Conservation (phyloP, 164 flowering plant species). For the Macadamia tetraphylla region DNA sequence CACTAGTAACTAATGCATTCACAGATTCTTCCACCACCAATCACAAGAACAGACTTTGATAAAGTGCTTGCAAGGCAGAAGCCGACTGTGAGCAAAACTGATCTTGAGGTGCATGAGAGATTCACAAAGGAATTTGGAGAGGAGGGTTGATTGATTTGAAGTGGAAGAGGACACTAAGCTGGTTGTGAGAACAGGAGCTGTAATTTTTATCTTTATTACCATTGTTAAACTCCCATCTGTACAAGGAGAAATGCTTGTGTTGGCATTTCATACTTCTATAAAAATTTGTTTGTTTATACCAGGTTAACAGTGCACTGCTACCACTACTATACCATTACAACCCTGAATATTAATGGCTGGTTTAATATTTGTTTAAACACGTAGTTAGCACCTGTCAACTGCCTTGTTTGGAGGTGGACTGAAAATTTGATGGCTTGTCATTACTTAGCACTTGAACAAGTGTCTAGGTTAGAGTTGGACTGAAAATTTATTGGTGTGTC, state of each 20-base stretch:
- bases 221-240: neutral
- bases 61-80: conserved; percentile 93
- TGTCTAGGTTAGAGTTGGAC: no score
- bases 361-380: no score
- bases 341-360: no score
- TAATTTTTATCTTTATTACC: neutral
- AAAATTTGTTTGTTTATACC: neutral
- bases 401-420: no score
- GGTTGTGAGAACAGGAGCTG: neutral
- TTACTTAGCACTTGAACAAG: no score
- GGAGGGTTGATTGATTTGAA: conserved; percentile 61
- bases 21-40: conserved; percentile 94
- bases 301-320: neutral
- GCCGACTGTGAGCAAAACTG: conserved; percentile 94
- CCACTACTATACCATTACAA: neutral
- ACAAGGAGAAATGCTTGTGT: neutral
- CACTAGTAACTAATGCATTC: neutral
- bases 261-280: neutral
- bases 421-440: no score
- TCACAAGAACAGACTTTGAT: conserved; percentile 75
- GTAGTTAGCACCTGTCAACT: no score
- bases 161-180: neutral
- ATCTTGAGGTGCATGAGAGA: conserved; percentile 93
- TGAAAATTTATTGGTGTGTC: no score
- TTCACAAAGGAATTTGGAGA: conserved; percentile 96